These are phyloP conservation scores for Coniochaeta ligniaria DNA, from an alignment of 2,329 filamentous ascomycete genomes.

Conservation along the genomic window DNA sequence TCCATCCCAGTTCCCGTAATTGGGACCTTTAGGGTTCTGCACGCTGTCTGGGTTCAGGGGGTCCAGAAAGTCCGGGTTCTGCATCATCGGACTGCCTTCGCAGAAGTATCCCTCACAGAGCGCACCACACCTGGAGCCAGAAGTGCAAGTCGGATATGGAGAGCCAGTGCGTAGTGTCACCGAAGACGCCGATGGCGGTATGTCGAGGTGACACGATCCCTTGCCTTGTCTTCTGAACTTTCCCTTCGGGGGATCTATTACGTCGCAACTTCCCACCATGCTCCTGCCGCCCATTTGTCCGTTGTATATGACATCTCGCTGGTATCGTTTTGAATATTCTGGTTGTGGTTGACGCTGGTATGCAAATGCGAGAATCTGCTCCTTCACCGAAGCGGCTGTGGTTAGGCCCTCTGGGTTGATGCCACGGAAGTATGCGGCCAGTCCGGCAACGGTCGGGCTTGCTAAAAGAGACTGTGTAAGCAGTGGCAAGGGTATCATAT, in stretches of 20 bases:
- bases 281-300: background rate
- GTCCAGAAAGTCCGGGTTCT: slow-evolving; percentile 7
- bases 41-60: slow-evolving; percentile 7
- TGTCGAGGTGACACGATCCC: background rate
- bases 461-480: background rate
- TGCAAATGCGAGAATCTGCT: background rate
- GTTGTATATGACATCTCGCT: slow-evolving; percentile 3
- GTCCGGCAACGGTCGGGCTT: slow-evolving; percentile 1
- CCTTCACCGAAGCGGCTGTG: slow-evolving; percentile 1
- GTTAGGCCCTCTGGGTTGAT: background rate
- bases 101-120: slow-evolving; percentile 7
- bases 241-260: background rate
- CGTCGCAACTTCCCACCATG: background rate
- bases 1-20: slow-evolving; percentile 7
- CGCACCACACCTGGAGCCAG: slow-evolving; percentile 1
- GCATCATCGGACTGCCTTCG: slow-evolving; percentile 1
- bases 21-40: slow-evolving; percentile 4
- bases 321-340: too few relatives aligned
- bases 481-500: background rate
- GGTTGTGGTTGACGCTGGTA: background rate
- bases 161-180: background rate
- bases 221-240: background rate
- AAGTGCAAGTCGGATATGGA: slow-evolving; percentile 3
- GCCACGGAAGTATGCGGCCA: slow-evolving; percentile 3
- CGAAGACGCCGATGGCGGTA: background rate